phyloP scores from a whole-genome alignment of 768 basidiomycete species.

The Lentinula aciculospora region DNA sequence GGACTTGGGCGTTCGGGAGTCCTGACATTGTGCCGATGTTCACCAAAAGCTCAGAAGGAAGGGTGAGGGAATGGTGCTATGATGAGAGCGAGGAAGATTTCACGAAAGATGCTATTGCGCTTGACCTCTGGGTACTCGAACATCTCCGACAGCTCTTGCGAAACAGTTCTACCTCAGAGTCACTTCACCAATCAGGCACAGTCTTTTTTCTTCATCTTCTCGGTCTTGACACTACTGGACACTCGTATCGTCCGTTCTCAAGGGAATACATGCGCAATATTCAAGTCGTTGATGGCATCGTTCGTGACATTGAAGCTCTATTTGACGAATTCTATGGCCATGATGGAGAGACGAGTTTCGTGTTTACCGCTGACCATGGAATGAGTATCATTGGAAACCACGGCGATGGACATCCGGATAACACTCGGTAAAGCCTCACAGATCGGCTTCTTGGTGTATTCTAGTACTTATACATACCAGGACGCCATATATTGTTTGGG shows the following conservation, averaged over 20 bases:
- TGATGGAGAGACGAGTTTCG: slow-evolving; percentile 64
- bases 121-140: slow-evolving; percentile 79
- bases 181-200: slow-evolving; percentile 47
- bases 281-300: slow-evolving; percentile 70
- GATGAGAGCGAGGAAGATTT: slow-evolving; percentile 79
- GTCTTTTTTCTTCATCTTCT: slow-evolving; percentile 83
- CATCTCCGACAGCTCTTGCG: slow-evolving; percentile 55
- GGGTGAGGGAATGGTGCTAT: slow-evolving; percentile 73
- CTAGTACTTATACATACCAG: slow-evolving; percentile 43
- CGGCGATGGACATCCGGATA: slow-evolving; percentile 66
- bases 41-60: slow-evolving; percentile 62
- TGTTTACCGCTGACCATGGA: slow-evolving; percentile 88
- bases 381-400: slow-evolving; percentile 89
- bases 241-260: slow-evolving; percentile 83
- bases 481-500: slow-evolving; percentile 83
- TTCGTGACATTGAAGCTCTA: slow-evolving; percentile 57
- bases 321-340: slow-evolving; percentile 53
- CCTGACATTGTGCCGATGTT: slow-evolving; percentile 92
- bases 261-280: slow-evolving; percentile 89
- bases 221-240: slow-evolving; percentile 83
- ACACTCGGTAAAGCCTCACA: not conserved
- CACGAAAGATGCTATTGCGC: slow-evolving; percentile 74
- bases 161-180: slow-evolving; percentile 53
- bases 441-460: not conserved
- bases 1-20: slow-evolving; percentile 80